Evolutionary conservation across 352 stramenopile species (phyloP).

Genomic region (Pythium pyrilobum): DNA sequence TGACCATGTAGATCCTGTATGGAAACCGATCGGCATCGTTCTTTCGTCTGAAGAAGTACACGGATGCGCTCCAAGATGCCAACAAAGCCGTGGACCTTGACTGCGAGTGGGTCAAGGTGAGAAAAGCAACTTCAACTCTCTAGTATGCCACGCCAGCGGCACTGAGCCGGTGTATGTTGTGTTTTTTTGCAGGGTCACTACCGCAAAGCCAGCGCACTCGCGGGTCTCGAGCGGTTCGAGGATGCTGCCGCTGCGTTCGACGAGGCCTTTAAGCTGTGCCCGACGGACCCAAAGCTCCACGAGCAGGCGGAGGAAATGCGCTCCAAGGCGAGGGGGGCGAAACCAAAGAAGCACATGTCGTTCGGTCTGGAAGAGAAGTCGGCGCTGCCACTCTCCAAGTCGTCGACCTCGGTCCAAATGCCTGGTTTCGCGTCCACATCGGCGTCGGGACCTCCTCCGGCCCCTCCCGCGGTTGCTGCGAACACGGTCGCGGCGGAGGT

Average conservation of each 20-base stretch:
- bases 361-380: constrained; percentile 13
- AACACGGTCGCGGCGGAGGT: constrained; percentile 31
- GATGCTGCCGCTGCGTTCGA: constrained; percentile 67
- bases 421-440: neutral
- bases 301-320: constrained; percentile 68
- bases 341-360: constrained; percentile 10
- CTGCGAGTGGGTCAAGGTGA: constrained; percentile 71
- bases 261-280: constrained; percentile 57
- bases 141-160: neutral
- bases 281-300: constrained; percentile 54
- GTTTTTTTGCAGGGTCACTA: constrained; percentile 60
- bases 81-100: constrained; percentile 57
- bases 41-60: constrained; percentile 66
- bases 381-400: neutral
- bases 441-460: constrained; percentile 1
- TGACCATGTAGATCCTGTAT: constrained; percentile 55
- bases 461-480: constrained; percentile 1
- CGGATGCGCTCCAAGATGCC: constrained; percentile 57
- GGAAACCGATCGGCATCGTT: constrained; percentile 77
- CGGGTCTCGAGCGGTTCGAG: constrained; percentile 52
- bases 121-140: neutral
- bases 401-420: constrained; percentile 3
- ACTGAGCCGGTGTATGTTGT: neutral
- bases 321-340: neutral
- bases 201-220: constrained; percentile 57